Base-by-base conservation (phyloP, 208 protist species). In the Trypanosoma melophagium region DNA sequence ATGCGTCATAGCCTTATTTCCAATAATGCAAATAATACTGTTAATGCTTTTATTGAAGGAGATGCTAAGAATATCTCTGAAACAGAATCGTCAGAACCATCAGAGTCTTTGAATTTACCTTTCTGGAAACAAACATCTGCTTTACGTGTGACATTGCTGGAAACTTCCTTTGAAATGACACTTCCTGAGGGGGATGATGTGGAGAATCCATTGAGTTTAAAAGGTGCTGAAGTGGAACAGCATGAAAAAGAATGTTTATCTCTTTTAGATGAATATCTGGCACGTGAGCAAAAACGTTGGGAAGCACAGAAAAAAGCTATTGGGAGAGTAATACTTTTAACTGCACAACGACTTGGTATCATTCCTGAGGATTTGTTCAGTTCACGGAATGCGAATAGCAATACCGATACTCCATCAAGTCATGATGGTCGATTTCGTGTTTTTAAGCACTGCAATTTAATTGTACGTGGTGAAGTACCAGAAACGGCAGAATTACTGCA, bases 391-490 rank as follows among this genome's bases (percentile, higher is more conserved):
- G 58, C 38, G 14, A 22, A 44, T 13, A n/a, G n/a, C 10, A 35
- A 59, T 13, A 51, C 13, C 3, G 10, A 21, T 22, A 38, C 25
- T 60, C 5, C 10, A 25, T 8, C 28, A 12, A 38, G 17, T 0
- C 38, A 61, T 14, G 51, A 71, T 40, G 54, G 59, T 19, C 47
- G 60, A 60, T 52, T 92, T 35, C 83, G 83, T 64, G 80, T 84
- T 21, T 60, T 94, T 63, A 76, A 80, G 17, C 90, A 96, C 71
- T 86, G 76, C 51, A 96, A 96, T 54, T 16, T 96, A 8, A 79
- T 96, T 24, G 67, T 96, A 24, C 87, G 90, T 3, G 86, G 88
- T 40, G 88, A 94, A 52, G 71, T 83, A 17, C 90, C 90, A 9
- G 62, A 76, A 17, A 41, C 76, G 45, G 38, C 50, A 57, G 65